Percentiles rank a stretch among this genome's conserved stretches.
Conservation (phyloP, 495 filamentous ascomycete species). For the Rhizodiscina lignyota region DNA sequence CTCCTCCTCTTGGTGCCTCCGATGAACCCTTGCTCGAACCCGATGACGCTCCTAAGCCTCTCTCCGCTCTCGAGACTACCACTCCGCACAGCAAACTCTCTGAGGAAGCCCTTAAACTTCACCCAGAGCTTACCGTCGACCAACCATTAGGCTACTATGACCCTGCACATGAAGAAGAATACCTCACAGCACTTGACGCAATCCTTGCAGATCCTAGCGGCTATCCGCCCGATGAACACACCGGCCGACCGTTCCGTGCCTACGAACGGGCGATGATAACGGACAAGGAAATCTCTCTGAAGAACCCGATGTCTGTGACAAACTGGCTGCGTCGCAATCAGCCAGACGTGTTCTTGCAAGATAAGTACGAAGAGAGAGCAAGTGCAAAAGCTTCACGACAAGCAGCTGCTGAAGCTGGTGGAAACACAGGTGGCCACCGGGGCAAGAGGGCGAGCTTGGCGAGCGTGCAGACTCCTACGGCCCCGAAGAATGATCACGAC, state of each 20-base stretch:
- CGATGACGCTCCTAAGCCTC: constrained; percentile 10
- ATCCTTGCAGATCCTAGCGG: constrained; percentile 29
- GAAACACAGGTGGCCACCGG: constrained; percentile 1
- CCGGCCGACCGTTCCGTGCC: constrained; percentile 6
- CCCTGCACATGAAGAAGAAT: constrained; percentile 65
- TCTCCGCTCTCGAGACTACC: constrained; percentile 2
- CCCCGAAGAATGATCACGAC: constrained; percentile 31
- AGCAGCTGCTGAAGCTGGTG: not conserved
- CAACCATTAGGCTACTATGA: constrained; percentile 38
- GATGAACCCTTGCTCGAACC: constrained; percentile 24
- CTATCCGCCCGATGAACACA: constrained; percentile 7
- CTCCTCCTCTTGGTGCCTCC: constrained; percentile 27
- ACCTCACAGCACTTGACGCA: constrained; percentile 53
- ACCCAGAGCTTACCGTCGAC: constrained; percentile 9
- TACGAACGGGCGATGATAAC: constrained; percentile 4
- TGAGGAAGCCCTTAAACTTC: not conserved
- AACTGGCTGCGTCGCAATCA: constrained; percentile 80
- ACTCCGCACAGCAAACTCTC: constrained; percentile 8
- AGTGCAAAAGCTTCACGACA: constrained; percentile 4
- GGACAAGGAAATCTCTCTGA: constrained; percentile 27
- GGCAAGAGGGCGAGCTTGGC: constrained; percentile 7
- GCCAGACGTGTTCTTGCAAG: constrained; percentile 69
- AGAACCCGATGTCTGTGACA: constrained; percentile 73
- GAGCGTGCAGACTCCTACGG: constrained; percentile 11
- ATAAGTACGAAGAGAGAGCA: constrained; percentile 36